These are phyloP conservation scores for Schizonepeta tenuifolia DNA, from an alignment of 257 asterid genomes.

Conservation along the genomic window DNA sequence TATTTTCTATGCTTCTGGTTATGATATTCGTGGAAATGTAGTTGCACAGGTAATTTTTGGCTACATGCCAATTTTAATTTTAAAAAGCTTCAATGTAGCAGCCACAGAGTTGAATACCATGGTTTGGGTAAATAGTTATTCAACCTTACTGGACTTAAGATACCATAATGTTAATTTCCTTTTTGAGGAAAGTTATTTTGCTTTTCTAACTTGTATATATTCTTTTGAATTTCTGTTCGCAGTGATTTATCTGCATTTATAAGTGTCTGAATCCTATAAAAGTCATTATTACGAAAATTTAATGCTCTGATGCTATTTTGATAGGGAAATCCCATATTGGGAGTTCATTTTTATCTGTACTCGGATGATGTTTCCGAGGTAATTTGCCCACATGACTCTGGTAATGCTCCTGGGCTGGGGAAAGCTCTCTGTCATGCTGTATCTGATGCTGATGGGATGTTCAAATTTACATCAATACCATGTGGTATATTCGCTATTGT, in stretches of 20 bases:
- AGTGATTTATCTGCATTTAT: slow-evolving; percentile 12
- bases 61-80: neutral
- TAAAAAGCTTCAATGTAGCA: slow-evolving; percentile 13
- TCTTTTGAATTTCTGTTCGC: slow-evolving; percentile 7
- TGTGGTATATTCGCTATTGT: slow-evolving; percentile 65
- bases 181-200: slow-evolving; percentile 21
- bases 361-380: slow-evolving; percentile 81
- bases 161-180: slow-evolving; percentile 15
- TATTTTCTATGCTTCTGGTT: slow-evolving; percentile 78
- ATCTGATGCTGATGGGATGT: slow-evolving; percentile 92
- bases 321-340: slow-evolving; percentile 95
- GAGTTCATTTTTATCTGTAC: slow-evolving; percentile 88
- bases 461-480: slow-evolving; percentile 75
- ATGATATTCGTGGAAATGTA: slow-evolving; percentile 85
- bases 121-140: neutral
- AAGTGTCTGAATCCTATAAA: slow-evolving; percentile 12
- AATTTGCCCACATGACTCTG: slow-evolving; percentile 77
- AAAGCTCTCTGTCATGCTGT: slow-evolving; percentile 90
- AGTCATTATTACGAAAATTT: slow-evolving; percentile 6
- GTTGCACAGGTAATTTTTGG: slow-evolving; percentile 79
- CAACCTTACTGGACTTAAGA: neutral
- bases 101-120: slow-evolving; percentile 1
- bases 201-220: slow-evolving; percentile 25
- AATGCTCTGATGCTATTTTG: slow-evolving; percentile 36
- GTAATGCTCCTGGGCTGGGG: slow-evolving; percentile 74